Percentiles rank a stretch among this genome's conserved stretches.
These are phyloP conservation scores for Licmophora abbreviata DNA, from an alignment of 108 stramenopile species.

Conservation along the genomic window DNA sequence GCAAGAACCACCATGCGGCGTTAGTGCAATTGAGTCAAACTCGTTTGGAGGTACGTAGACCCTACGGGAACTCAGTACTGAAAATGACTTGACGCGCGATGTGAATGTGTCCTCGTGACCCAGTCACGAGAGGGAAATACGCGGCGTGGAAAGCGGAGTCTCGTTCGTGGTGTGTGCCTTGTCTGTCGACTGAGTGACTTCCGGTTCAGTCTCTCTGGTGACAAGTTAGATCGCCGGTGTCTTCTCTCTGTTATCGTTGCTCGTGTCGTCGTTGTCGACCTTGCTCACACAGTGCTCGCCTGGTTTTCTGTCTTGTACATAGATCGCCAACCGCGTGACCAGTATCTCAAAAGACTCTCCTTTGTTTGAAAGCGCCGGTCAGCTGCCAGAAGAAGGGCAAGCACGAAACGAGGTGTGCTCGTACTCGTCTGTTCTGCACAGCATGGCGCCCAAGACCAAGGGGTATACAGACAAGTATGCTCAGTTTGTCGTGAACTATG, in stretches of 20 bases:
- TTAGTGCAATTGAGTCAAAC: slow-evolving; percentile 28
- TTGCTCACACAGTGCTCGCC: not conserved
- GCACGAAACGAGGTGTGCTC: slow-evolving; percentile 17
- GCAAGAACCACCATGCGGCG: slow-evolving; percentile 23
- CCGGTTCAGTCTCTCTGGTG: not conserved
- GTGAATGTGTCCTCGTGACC: not conserved
- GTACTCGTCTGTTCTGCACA: slow-evolving; percentile 27
- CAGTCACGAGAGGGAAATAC: not conserved
- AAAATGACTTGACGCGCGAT: not conserved
- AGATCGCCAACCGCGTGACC: slow-evolving; percentile 39
- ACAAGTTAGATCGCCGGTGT: not conserved
- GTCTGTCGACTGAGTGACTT: too few relatives aligned
- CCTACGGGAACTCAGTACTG: not conserved
- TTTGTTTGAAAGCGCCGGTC: slow-evolving; percentile 14
- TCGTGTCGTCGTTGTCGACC: not conserved
- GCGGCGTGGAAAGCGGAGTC: too few relatives aligned
- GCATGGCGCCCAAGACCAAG: slow-evolving; percentile 26
- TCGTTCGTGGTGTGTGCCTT: too few relatives aligned
- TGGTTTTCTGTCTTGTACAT: slow-evolving; percentile 4
- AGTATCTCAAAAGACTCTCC: slow-evolving; percentile 24
- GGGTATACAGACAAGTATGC: slow-evolving; percentile 49
- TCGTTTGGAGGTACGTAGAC: slow-evolving; percentile 19
- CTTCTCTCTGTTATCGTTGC: not conserved
- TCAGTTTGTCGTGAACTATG: slow-evolving; percentile 71
- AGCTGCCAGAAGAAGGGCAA: slow-evolving; percentile 17